A percentile compares a stretch with the other conserved stretches of the same genome.
Evolutionary conservation across 192 early-diverging fungal species (phyloP).

Genomic region (Mortierella alpina): DNA sequence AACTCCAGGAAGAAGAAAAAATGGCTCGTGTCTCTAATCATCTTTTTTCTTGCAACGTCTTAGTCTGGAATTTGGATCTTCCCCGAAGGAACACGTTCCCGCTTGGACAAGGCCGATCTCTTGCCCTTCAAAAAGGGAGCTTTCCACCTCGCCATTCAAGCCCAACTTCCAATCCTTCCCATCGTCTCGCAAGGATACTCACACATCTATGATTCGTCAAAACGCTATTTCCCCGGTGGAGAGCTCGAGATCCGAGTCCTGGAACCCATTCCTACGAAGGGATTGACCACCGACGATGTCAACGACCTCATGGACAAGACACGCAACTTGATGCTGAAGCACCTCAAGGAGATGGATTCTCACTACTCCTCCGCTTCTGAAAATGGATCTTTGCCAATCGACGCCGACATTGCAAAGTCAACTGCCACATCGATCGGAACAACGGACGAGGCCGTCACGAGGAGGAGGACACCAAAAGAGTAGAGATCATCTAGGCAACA

Average conservation of each 20-base stretch:
- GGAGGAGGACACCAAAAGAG: no score
- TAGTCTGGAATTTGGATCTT: slow-evolving; percentile 84
- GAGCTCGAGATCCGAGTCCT: slow-evolving; percentile 65
- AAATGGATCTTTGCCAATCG: no score
- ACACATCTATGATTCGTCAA: slow-evolving; percentile 65
- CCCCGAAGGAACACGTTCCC: slow-evolving; percentile 91
- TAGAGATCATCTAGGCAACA: no score
- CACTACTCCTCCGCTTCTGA: not conserved
- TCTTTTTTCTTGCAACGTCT: not conserved
- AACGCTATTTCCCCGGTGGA: slow-evolving; percentile 59
- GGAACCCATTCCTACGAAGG: slow-evolving; percentile 59
- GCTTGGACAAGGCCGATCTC: slow-evolving; percentile 69
- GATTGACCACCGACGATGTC: slow-evolving; percentile 52
- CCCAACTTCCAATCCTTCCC: slow-evolving; percentile 85
- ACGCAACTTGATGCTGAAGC: slow-evolving; percentile 57
- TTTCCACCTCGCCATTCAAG: slow-evolving; percentile 91
- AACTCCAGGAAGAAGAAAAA: no score
- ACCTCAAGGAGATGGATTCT: slow-evolving; percentile 56
- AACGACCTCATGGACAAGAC: slow-evolving; percentile 55
- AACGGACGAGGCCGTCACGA: no score
- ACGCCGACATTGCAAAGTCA: no score
- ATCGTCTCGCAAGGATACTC: slow-evolving; percentile 80
- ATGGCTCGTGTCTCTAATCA: not conserved
- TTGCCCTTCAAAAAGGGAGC: slow-evolving; percentile 97
- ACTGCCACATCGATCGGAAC: no score